Conservation (phyloP, 352 stramenopile genomes). For the Pythium aquatile region DNA sequence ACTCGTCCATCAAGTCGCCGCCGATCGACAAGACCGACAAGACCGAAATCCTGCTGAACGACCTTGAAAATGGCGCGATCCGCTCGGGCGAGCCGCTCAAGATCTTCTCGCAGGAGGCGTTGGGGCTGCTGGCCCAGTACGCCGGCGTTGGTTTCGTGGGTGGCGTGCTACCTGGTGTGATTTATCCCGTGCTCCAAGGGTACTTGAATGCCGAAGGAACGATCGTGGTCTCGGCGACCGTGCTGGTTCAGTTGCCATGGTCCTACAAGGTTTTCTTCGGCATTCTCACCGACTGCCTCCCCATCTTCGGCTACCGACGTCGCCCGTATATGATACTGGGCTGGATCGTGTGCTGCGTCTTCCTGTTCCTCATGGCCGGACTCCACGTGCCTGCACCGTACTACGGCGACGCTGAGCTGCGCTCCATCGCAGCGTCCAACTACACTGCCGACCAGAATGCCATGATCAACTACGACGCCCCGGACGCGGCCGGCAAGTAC, state of each 20-base stretch:
- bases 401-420: conserved; percentile 4
- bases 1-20: not conserved
- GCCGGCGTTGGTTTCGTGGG: conserved; percentile 31
- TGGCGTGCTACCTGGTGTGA: conserved; percentile 24
- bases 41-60: not conserved
- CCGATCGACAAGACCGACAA: not conserved
- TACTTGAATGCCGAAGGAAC: conserved; percentile 33
- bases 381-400: conserved; percentile 17
- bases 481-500: conserved; percentile 35
- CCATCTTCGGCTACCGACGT: conserved; percentile 25
- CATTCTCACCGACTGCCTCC: conserved; percentile 29
- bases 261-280: conserved; percentile 17
- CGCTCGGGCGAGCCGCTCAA: conserved; percentile 25
- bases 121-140: conserved; percentile 37
- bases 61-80: conserved; percentile 22
- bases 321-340: conserved; percentile 25
- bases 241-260: conserved; percentile 17
- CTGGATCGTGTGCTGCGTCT: conserved; percentile 16
- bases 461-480: conserved; percentile 18
- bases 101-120: conserved; percentile 25
- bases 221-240: conserved; percentile 25
- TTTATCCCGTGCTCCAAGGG: conserved; percentile 33
- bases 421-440: conserved; percentile 1
- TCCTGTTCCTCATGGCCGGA: conserved; percentile 18
- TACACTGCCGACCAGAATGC: not conserved